Base-by-base conservation (phyloP, 768 basidiomycete species). In the Nidularia sp. region DNA sequence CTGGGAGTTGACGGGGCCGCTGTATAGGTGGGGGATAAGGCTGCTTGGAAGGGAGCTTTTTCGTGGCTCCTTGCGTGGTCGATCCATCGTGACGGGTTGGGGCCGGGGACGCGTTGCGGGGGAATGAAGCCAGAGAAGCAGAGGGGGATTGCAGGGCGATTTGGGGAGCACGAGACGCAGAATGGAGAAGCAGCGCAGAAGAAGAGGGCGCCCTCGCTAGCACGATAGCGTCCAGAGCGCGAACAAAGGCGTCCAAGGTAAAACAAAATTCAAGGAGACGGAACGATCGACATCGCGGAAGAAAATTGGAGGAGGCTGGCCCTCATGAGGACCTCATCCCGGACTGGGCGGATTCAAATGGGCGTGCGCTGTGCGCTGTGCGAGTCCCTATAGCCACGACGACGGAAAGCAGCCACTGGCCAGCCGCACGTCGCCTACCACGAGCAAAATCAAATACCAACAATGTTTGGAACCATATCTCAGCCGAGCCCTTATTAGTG, bases 11-110 rank as follows among this genome's bases (percentile, higher is more conserved):
- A 45, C 72, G 5, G 76, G 75, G 5, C 70, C 56, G 48, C 55
- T 64, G 57, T 67, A 72, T 46, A 82, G 72, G 56, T 74, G 76
- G n/a, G 74, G 74, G 52, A 73, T 74, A 39, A 84, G 71, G 54
- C 72, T 77, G 54, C 67, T 70, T 35, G 81, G 81, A 13, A 84
- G 73, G 32, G 77, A 77, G 69, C 78, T 81, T 54, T 72, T 68
- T 53, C 61, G 60, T 45, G 45, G 52, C 48, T 61, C 55, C 48
- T 56, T 57, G 54, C 65, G 60, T 52, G 57, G 51, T 50, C 58
- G 57, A 46, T 65, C 64, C 66, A 64, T 66, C 50, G 57, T 66
- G 34, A 51, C 54, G 47, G 42, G 41, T 34, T 6, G 25, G 46
- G 35, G 32, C 18, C 33, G 50, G 31, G 10, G 36, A n/a, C 44